A percentile compares a stretch with the other conserved stretches of the same genome.
phyloP scores from a whole-genome alignment of 176 grass and related monocot genomes.

The Thalia dealbata region DNA sequence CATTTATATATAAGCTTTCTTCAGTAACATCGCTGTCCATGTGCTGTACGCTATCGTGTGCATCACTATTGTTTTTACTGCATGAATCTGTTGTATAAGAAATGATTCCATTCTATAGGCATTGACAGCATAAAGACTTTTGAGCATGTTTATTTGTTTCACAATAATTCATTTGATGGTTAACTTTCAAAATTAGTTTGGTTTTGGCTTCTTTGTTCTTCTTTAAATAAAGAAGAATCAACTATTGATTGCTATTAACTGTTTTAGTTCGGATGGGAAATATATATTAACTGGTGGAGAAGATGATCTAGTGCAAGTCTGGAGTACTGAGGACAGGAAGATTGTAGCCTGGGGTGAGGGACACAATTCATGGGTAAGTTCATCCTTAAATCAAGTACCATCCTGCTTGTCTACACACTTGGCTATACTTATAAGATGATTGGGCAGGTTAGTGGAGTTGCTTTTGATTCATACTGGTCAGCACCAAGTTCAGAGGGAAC shows the following conservation, averaged over 20 bases:
- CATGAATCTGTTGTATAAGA: not conserved
- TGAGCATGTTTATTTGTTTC: not conserved
- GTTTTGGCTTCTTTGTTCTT: not conserved
- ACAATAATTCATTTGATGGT: not conserved
- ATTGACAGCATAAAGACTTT: not conserved
- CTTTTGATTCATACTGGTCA: slow-evolving; percentile 92
- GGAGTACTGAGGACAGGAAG: slow-evolving; percentile 90
- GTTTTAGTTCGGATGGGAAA: slow-evolving; percentile 62
- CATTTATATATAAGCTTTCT: not conserved
- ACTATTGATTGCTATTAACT: slow-evolving; percentile 15
- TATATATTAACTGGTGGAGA: slow-evolving; percentile 89
- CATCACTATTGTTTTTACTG: not conserved
- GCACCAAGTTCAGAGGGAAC: slow-evolving; percentile 62
- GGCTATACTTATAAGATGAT: slow-evolving; percentile 21
- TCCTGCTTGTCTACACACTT: not conserved
- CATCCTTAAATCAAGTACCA: not conserved
- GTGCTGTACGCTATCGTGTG: not conserved
- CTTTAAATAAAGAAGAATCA: not conserved
- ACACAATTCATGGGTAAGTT: slow-evolving; percentile 93
- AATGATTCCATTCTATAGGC: not conserved
- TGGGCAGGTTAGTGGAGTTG: slow-evolving; percentile 72
- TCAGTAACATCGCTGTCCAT: not conserved
- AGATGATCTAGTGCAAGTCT: slow-evolving; percentile 97
- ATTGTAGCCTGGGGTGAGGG: slow-evolving; percentile 92
- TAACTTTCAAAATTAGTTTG: not conserved